Evolutionary conservation across 148 eudicot genomes (phyloP).

Genomic region (Pouteria glomerata): DNA sequence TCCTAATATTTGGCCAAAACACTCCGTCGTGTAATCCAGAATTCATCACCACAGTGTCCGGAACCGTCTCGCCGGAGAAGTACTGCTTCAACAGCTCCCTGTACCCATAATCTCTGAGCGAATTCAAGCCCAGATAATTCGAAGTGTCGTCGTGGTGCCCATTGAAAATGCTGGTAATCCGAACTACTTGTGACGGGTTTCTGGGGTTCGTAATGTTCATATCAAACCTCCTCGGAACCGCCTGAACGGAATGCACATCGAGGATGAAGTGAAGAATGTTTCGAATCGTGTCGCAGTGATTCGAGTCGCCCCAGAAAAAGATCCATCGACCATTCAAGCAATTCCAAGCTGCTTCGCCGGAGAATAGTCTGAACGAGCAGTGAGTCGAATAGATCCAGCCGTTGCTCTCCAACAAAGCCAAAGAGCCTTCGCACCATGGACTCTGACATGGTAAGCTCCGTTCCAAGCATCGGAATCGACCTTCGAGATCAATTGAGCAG

Average conservation of each 20-base stretch:
- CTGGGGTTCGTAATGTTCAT: slow-evolving; percentile 66
- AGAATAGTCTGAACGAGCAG: slow-evolving; percentile 65
- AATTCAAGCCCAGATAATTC: slow-evolving; percentile 79
- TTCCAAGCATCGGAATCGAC: slow-evolving; percentile 65
- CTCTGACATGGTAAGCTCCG: slow-evolving; percentile 47
- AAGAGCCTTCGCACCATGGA: slow-evolving; percentile 82
- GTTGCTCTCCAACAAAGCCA: slow-evolving; percentile 82
- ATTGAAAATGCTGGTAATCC: slow-evolving; percentile 86
- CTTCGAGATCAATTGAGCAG: slow-evolving; percentile 63
- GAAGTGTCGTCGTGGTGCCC: slow-evolving; percentile 57
- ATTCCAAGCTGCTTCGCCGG: slow-evolving; percentile 57
- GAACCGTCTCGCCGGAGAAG: slow-evolving; percentile 51
- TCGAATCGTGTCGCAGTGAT: slow-evolving; percentile 85
- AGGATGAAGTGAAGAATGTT: slow-evolving; percentile 75
- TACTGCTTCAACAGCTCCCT: slow-evolving; percentile 45
- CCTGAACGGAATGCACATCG: slow-evolving; percentile 34
- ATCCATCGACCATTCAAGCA: slow-evolving; percentile 72
- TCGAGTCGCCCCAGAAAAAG: slow-evolving; percentile 97
- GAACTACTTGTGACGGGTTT: slow-evolving; percentile 40
- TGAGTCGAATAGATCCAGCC: slow-evolving; percentile 97
- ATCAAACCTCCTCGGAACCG: slow-evolving; percentile 64
- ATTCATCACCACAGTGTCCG: slow-evolving; percentile 70
- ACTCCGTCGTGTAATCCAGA: slow-evolving; percentile 93
- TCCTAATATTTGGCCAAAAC: slow-evolving; percentile 53
- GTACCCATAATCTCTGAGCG: slow-evolving; percentile 54